Conservation (phyloP, 768 basidiomycete species). For the Xerocomus spinulosus region DNA sequence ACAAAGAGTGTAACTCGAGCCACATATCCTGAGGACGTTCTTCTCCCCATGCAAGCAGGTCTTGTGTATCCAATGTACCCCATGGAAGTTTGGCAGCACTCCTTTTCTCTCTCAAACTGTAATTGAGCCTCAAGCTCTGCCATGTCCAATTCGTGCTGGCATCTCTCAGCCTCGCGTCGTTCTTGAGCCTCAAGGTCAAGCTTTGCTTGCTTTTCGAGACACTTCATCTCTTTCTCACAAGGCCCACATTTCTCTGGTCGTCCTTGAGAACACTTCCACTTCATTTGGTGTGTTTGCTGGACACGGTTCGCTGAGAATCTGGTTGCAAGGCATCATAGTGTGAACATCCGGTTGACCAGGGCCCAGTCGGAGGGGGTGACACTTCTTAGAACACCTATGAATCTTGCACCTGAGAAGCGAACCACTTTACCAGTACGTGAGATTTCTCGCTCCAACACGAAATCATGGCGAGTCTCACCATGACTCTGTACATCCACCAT, state of each 20-base stretch:
- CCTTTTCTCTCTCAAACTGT: background rate
- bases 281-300: slow-evolving; percentile 37
- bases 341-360: slow-evolving; percentile 33
- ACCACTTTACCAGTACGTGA: slow-evolving; percentile 35
- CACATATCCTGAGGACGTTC: background rate
- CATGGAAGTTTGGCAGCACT: background rate
- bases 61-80: background rate
- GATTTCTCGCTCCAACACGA: background rate
- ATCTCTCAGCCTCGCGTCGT: slow-evolving; percentile 43
- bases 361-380: slow-evolving; percentile 53
- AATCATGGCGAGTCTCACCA: slow-evolving; percentile 42
- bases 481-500: slow-evolving; percentile 57
- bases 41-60: background rate
- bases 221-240: slow-evolving; percentile 44
- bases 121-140: background rate
- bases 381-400: slow-evolving; percentile 56
- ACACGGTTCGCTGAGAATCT: slow-evolving; percentile 38
- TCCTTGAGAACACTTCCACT: slow-evolving; percentile 42
- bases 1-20: background rate
- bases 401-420: slow-evolving; percentile 43
- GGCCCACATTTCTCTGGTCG: slow-evolving; percentile 36
- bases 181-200: slow-evolving; percentile 40
- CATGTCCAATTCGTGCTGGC: slow-evolving; percentile 30
- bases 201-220: slow-evolving; percentile 37
- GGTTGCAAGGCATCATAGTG: slow-evolving; percentile 38